Conservation (phyloP, 768 basidiomycete genomes). For the Pulveroboletus sp. region DNA sequence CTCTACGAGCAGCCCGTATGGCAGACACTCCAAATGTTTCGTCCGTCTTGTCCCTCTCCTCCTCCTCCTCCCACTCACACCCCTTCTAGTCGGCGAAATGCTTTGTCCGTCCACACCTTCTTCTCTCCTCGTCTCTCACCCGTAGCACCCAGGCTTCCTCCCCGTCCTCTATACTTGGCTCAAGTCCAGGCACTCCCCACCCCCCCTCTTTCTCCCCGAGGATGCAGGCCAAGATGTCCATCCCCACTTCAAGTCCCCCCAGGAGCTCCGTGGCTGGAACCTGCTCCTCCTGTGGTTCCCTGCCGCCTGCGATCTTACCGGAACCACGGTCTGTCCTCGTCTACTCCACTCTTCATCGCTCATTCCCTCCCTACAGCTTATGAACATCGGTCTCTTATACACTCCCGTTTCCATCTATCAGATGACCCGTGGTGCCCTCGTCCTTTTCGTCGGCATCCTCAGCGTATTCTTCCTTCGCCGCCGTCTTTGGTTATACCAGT, state of each 20-base stretch:
- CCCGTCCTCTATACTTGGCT: conserved; percentile 76
- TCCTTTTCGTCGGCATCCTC: conserved; percentile 89
- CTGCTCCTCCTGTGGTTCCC: conserved; percentile 83
- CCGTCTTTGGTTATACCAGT: conserved; percentile 87
- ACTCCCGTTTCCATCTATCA: conserved; percentile 98
- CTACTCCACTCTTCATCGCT: conserved; percentile 10
- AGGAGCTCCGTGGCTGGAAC: conserved; percentile 63
- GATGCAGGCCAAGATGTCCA: conserved; percentile 46
- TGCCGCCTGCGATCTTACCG: conserved; percentile 86
- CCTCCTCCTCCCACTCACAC: conserved; percentile 30
- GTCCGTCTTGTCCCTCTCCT: conserved; percentile 43
- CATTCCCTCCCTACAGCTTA: conserved; percentile 46
- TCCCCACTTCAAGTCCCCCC: conserved; percentile 31
- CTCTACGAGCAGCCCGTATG: conserved; percentile 94
- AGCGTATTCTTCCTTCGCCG: conserved; percentile 89
- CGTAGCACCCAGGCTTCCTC: conserved; percentile 62
- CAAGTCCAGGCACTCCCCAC: conserved; percentile 41
- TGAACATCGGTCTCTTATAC: conserved; percentile 95
- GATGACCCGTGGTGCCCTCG: conserved; percentile 92
- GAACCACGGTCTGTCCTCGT: conserved; percentile 68
- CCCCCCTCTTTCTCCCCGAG: conserved; percentile 54
- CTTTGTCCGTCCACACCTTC: conserved; percentile 58
- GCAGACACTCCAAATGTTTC: conserved; percentile 90
- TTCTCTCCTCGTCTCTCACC: conserved; percentile 17
- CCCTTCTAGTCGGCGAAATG: conserved; percentile 83